Percentiles rank a stretch among this genome's conserved stretches.
These are phyloP conservation scores for Chlorella sp. DNA, from an alignment of 139 green algal species.

Conservation along the genomic window DNA sequence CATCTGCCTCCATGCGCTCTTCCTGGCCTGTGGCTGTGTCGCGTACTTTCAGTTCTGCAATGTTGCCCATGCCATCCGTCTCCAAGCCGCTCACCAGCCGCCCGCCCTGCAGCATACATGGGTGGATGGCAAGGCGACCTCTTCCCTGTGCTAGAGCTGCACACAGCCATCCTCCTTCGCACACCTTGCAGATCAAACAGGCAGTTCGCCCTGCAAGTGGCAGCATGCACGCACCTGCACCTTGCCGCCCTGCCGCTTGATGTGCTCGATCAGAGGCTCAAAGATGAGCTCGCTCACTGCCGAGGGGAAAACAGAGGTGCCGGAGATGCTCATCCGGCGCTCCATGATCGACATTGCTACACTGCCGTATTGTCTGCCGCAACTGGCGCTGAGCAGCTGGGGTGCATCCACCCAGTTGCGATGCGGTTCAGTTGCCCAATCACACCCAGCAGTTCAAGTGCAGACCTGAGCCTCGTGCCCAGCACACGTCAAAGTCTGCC, in stretches of 20 bases:
- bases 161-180: no score
- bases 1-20: conserved; percentile 70
- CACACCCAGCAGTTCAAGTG: no score
- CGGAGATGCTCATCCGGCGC: no score
- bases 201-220: no score
- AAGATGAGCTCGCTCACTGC: conserved; percentile 87
- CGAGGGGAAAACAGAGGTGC: background rate
- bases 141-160: no score
- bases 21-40: conserved; percentile 32
- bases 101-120: conserved; percentile 25
- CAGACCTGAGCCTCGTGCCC: conserved; percentile 43
- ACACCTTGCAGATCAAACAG: no score
- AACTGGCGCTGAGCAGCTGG: background rate
- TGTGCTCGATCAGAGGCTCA: conserved; percentile 71
- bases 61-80: conserved; percentile 31
- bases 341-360: no score
- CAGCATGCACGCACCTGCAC: conserved; percentile 16
- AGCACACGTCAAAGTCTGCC: conserved; percentile 82
- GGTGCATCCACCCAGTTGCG: no score
- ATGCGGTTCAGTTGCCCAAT: no score
- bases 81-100: conserved; percentile 71
- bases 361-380: no score
- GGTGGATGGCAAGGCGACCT: no score
- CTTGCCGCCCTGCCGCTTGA: conserved; percentile 51
- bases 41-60: conserved; percentile 36